These are phyloP conservation scores for Epicoccum sorghinum DNA, from an alignment of 2,329 filamentous ascomycete genomes.

Conservation along the genomic window DNA sequence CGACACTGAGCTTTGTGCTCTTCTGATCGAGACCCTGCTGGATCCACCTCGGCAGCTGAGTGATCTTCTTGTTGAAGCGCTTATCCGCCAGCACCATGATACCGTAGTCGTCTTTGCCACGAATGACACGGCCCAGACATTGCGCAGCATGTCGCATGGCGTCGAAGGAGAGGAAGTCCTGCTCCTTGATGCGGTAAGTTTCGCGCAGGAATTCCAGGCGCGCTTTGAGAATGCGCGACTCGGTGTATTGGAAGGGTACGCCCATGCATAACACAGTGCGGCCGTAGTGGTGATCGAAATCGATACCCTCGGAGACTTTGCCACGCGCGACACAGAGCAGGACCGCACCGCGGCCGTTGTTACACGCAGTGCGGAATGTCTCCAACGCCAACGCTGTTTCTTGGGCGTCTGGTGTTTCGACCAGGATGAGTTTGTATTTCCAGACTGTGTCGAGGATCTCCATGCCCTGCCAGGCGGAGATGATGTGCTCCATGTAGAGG, in stretches of 20 bases:
- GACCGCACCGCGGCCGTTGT: conserved; percentile 92
- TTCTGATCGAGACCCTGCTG: conserved; percentile 83
- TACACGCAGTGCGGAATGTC: conserved; percentile 96
- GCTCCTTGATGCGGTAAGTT: conserved; percentile 94
- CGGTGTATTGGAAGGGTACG: conserved; percentile 98
- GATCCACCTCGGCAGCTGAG: conserved; percentile 96
- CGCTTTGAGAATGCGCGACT: conserved; percentile 94
- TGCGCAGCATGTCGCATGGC: conserved; percentile 99
- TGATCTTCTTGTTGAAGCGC: conserved; percentile 88
- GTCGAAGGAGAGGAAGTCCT: conserved; percentile 97
- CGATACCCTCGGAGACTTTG: conserved; percentile 97
- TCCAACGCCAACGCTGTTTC: conserved; percentile 95
- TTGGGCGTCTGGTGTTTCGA: conserved; percentile 96
- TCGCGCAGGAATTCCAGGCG: conserved; percentile 95
- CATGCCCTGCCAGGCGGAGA: conserved; percentile 99
- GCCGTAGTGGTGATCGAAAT: conserved; percentile 99
- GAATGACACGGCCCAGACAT: conserved; percentile 89
- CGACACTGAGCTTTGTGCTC: conserved; percentile 89
- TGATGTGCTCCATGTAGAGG: conserved; percentile 98
- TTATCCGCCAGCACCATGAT: conserved; percentile 98
- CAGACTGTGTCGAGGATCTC: conserved; percentile 96
- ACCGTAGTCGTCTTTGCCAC: conserved; percentile 99
- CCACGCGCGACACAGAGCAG: conserved; percentile 94
- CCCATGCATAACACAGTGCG: conserved; percentile 95
- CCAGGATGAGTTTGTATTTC: conserved; percentile 98